A percentile compares a stretch with the other conserved stretches of the same genome.
These are phyloP conservation scores for Trifolium dubium DNA, from an alignment of 306 rosid genomes.

Conservation along the genomic window DNA sequence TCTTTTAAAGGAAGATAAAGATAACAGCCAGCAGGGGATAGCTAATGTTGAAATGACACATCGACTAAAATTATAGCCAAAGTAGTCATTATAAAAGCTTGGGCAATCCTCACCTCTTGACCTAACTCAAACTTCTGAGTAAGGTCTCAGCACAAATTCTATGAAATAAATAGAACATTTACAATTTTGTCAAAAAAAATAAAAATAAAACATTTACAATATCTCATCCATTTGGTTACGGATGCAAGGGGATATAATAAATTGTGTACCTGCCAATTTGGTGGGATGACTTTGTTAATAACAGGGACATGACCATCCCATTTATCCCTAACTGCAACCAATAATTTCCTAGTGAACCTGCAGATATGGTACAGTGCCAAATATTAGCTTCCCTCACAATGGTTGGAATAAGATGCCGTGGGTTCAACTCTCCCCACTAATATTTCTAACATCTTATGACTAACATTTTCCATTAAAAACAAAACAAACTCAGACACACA, in stretches of 20 bases:
- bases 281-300: constrained; percentile 77
- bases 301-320: constrained; percentile 76
- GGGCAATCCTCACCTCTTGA: background rate
- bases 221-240: constrained; percentile 15
- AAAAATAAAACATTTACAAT: constrained; percentile 19
- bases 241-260: constrained; percentile 2
- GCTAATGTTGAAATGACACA: background rate
- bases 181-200: no score
- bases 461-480: background rate
- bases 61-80: background rate
- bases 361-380: constrained; percentile 32
- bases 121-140: constrained; percentile 2
- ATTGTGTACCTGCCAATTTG: constrained; percentile 79
- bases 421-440: background rate
- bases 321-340: constrained; percentile 79
- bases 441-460: background rate
- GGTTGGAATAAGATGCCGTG: background rate
- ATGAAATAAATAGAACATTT: constrained; percentile 7
- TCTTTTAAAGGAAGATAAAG: constrained; percentile 11
- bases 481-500: constrained; percentile 6
- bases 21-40: background rate
- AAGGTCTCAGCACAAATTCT: background rate
- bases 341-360: constrained; percentile 83
- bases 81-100: background rate
- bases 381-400: constrained; percentile 25